Evolutionary conservation across 306 rosid species (phyloP).

Genomic region (Lupinus albus): DNA sequence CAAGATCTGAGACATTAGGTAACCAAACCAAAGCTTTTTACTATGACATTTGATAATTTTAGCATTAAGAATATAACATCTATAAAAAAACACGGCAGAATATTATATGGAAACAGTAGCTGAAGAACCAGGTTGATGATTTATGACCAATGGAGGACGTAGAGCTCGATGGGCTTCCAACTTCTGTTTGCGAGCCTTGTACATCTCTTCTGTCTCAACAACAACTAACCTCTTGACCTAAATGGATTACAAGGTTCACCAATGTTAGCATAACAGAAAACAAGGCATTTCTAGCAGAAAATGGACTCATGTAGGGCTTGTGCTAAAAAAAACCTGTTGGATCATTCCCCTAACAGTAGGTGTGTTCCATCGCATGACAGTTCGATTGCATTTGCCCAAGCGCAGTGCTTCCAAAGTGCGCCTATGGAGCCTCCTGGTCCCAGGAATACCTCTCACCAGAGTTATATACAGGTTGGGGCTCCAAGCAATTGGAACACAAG

Average conservation of each 20-base stretch:
- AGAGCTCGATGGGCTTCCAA: constrained; percentile 61
- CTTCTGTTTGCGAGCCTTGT: constrained; percentile 75
- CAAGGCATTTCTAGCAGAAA: constrained; percentile 13
- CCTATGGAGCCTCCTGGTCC: constrained; percentile 87
- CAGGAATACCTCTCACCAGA: constrained; percentile 91
- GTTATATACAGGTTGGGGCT: constrained; percentile 83
- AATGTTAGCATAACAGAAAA: constrained; percentile 25
- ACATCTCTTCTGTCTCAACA: constrained; percentile 90
- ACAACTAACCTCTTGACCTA: constrained; percentile 91
- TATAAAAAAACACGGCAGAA: constrained; percentile 35
- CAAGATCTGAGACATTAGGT: constrained; percentile 13
- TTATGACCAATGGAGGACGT: constrained; percentile 68
- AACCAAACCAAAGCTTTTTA: constrained; percentile 10
- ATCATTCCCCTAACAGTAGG: constrained; percentile 93
- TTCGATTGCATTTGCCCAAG: constrained; percentile 80
- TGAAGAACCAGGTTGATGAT: constrained; percentile 62
- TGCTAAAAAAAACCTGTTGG: constrained; percentile 73
- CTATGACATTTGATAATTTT: constrained; percentile 26
- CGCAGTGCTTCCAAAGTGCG: constrained; percentile 89
- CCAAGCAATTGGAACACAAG: constrained; percentile 81
- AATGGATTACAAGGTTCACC: constrained; percentile 28
- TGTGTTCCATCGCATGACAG: constrained; percentile 93
- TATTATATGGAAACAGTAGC: constrained; percentile 53
- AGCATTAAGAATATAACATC: constrained; percentile 30
- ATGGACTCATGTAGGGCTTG: constrained; percentile 6